phyloP scores from a whole-genome alignment of 352 stramenopile genomes.

The Detonula confervacea region DNA sequence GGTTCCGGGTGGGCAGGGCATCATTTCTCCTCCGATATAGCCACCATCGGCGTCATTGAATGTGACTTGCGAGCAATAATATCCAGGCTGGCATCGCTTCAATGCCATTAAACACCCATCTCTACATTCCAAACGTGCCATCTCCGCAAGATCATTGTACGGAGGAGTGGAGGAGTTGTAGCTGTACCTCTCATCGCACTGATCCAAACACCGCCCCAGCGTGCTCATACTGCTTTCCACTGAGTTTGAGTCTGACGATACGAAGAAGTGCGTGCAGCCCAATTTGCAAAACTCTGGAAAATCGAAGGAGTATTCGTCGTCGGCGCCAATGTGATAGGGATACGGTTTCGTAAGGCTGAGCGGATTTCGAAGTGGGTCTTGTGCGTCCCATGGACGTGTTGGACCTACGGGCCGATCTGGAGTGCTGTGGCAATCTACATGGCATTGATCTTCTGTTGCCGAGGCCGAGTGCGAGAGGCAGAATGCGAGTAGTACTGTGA shows the following conservation, averaged over 20 bases:
- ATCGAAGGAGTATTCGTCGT: conserved; percentile 28
- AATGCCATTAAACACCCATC: conserved; percentile 64
- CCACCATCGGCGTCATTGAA: conserved; percentile 16
- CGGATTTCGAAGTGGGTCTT: conserved; percentile 36
- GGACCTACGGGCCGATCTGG: conserved; percentile 58
- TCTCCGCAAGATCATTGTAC: conserved; percentile 50
- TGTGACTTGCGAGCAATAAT: conserved; percentile 52
- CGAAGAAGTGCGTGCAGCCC: conserved; percentile 54
- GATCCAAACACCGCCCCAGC: conserved; percentile 27
- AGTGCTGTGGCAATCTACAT: conserved; percentile 26
- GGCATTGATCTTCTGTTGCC: conserved; percentile 33
- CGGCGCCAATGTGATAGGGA: conserved; percentile 33
- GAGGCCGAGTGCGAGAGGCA: conserved; percentile 48
- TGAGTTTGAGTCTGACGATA: conserved; percentile 20
- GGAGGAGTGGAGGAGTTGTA: conserved; percentile 42
- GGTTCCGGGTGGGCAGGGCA: conserved; percentile 49
- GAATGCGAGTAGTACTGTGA: no score
- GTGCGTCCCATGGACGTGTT: conserved; percentile 40
- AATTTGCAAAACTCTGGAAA: conserved; percentile 47
- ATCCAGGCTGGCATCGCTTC: conserved; percentile 48
- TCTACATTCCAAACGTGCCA: conserved; percentile 50
- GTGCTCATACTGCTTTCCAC: conserved; percentile 5
- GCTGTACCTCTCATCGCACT: conserved; percentile 48
- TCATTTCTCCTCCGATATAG: conserved; percentile 47
- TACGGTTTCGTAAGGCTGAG: conserved; percentile 48